Percentiles rank a stretch among this genome's conserved stretches.
Evolutionary conservation across 1,139 yeast genomes (phyloP).

Genomic region (Pichia sp.): DNA sequence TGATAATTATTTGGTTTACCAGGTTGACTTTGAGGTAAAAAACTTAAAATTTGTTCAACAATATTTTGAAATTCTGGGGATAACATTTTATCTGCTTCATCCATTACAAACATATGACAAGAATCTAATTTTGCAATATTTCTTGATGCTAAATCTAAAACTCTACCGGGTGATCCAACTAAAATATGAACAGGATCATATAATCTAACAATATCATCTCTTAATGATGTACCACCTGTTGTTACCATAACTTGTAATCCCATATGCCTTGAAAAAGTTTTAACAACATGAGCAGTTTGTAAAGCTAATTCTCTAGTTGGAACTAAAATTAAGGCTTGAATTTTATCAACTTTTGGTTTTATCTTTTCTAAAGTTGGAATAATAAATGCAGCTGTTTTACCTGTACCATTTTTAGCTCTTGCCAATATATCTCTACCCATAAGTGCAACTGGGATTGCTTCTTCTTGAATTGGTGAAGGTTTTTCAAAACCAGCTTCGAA

Average conservation of each 20-base stretch:
- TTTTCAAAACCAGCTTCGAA: constrained; percentile 98
- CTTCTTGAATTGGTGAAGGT: constrained; percentile 98
- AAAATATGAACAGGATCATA: constrained; percentile 85
- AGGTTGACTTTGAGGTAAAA: constrained; percentile 51
- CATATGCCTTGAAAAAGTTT: constrained; percentile 93
- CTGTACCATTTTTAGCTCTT: constrained; percentile 97
- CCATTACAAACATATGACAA: constrained; percentile 91
- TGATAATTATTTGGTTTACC: constrained; percentile 51
- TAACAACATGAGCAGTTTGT: constrained; percentile 89
- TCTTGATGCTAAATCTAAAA: constrained; percentile 88
- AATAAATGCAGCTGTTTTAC: constrained; percentile 94
- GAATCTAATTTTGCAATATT: constrained; percentile 79
- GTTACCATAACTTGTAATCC: constrained; percentile 95
- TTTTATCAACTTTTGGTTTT: constrained; percentile 76
- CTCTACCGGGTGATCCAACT: constrained; percentile 96
- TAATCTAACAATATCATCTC: constrained; percentile 90
- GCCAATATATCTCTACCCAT: constrained; percentile 96
- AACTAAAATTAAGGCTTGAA: constrained; percentile 74
- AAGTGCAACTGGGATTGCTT: constrained; percentile 90
- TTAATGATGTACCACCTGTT: constrained; percentile 94
- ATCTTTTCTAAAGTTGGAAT: constrained; percentile 75
- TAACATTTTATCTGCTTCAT: constrained; percentile 97
- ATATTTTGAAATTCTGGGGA: constrained; percentile 85
- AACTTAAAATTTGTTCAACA: constrained; percentile 79
- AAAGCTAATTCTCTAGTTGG: constrained; percentile 84